Evolutionary conservation across 805 yeast species (phyloP), one percentile per base, ranked within the genome.

Genomic region (Metschnikowia matae): DNA sequence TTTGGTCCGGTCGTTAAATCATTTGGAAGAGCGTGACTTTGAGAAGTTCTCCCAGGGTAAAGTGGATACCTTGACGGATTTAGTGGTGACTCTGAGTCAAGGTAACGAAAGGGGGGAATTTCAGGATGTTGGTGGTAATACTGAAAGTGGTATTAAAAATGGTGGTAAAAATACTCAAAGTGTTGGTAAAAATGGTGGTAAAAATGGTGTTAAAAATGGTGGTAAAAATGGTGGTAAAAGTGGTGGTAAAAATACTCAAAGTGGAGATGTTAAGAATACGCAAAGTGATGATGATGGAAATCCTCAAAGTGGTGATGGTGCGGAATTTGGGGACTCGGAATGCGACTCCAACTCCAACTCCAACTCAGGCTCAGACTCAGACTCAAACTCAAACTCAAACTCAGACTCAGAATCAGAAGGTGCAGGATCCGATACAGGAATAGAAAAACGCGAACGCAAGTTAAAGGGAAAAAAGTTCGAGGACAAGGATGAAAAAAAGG

Each of bases 21-120:
- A 92, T 71, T 63, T 91, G 65, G 88, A 94, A 63, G 99, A 94
- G 62, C 77, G 96, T 53, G 99, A 94, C 65, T 89, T 87, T 58
- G 84, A 81, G 44, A 84, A 86, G 60, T 87, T 87, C 57, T 74
- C 83, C 1, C 81, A 83, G 53, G 97, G 97, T 26, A 83, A 88
- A 57, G 86, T 89, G 37, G 89, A 84, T 55, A 84, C 92, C 2
- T 73, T 94, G 54, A 84, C 80, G 50, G 84, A 83, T 47, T 67
- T 87, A 44, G 81, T 82, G 35, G n/a, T n/a, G n/a, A n/a, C n/a
- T n/a, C n/a, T n/a, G n/a, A n/a, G n/a, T n/a, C n/a, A n/a, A n/a
- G n/a, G n/a, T n/a, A n/a, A n/a, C n/a, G n/a, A n/a, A n/a, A n/a
- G n/a, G n/a, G n/a, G n/a, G 8, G 10, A 7, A 23, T n/a, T n/a